A percentile compares a stretch with the other conserved stretches of the same genome.
Conservation (phyloP, 2,329 filamentous ascomycete genomes). For the Pseudogymnoascus sp. region DNA sequence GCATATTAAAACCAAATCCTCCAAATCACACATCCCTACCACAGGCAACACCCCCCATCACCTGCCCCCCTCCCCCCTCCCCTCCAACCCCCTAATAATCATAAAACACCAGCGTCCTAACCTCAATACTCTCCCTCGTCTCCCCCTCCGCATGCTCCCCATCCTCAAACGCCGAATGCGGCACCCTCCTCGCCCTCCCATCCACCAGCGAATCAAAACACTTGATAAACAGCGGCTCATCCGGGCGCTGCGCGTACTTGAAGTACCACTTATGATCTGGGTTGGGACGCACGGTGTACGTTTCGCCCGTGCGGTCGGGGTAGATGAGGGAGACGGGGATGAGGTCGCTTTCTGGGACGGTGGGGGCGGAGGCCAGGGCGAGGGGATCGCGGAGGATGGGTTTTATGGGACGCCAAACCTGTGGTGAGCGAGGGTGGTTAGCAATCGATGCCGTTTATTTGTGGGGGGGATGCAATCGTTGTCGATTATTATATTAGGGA, state of each 20-base stretch:
- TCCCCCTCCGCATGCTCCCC: slow-evolving; percentile 35
- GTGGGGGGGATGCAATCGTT: no score
- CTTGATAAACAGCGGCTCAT: slow-evolving; percentile 52
- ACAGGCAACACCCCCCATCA: background rate
- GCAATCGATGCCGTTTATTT: background rate
- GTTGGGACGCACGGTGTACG: slow-evolving; percentile 37
- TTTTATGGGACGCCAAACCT: slow-evolving; percentile 40
- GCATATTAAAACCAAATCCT: background rate
- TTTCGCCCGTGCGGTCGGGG: slow-evolving; percentile 43
- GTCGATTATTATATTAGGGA: no score
- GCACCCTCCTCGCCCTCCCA: slow-evolving; percentile 43
- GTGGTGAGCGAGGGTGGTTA: background rate
- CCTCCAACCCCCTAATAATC: background rate
- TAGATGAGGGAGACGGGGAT: slow-evolving; percentile 43
- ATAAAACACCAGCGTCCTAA: slow-evolving; percentile 46
- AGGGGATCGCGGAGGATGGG: slow-evolving; percentile 47
- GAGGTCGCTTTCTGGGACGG: slow-evolving; percentile 43
- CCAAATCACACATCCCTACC: background rate
- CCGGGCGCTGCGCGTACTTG: slow-evolving; percentile 41
- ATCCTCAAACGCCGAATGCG: slow-evolving; percentile 49
- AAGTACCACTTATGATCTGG: slow-evolving; percentile 45
- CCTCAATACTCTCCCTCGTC: slow-evolving; percentile 48
- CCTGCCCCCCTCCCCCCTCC: background rate
- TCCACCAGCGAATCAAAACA: slow-evolving; percentile 52
- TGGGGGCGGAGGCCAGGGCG: slow-evolving; percentile 42